phyloP scores from a whole-genome alignment of 805 yeast genomes.

The Candida ponderosae region DNA sequence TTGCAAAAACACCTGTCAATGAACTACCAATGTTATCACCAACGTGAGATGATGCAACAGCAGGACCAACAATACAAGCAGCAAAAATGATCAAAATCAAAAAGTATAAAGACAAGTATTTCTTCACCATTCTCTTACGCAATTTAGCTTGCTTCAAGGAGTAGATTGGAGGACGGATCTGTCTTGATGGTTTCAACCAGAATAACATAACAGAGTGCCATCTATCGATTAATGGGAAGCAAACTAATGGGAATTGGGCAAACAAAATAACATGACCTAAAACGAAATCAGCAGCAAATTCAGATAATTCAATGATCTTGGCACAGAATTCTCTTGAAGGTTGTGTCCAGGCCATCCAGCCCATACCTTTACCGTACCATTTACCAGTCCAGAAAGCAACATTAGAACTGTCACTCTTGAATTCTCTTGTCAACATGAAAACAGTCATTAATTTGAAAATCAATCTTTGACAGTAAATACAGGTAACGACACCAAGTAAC shows the following conservation, averaged over 20 bases:
- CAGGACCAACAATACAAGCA: conserved; percentile 84
- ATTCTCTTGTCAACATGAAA: conserved; percentile 82
- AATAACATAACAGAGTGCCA: conserved; percentile 98
- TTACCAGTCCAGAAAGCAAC: conserved; percentile 99
- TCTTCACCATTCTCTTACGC: conserved; percentile 95
- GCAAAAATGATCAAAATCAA: conserved; percentile 60
- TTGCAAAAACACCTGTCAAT: conserved; percentile 39
- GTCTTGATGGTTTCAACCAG: conserved; percentile 97
- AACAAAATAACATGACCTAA: conserved; percentile 86
- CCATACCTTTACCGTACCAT: conserved; percentile 94
- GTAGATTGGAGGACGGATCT: conserved; percentile 96
- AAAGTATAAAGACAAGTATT: conserved; percentile 80
- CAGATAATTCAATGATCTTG: conserved; percentile 87
- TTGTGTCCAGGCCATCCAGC: conserved; percentile 90
- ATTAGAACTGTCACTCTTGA: conserved; percentile 90
- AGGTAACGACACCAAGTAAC: conserved; percentile 78
- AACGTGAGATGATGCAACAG: conserved; percentile 63
- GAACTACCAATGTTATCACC: conserved; percentile 22
- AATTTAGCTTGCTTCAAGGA: conserved; percentile 93
- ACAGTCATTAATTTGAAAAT: conserved; percentile 80
- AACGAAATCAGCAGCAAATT: conserved; percentile 93
- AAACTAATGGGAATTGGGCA: conserved; percentile 80
- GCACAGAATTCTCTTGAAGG: conserved; percentile 94
- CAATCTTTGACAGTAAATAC: conserved; percentile 81
- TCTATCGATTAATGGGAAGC: conserved; percentile 84